Conservation (phyloP, 352 stramenopile genomes). For the Phytophthora sansomeana region DNA sequence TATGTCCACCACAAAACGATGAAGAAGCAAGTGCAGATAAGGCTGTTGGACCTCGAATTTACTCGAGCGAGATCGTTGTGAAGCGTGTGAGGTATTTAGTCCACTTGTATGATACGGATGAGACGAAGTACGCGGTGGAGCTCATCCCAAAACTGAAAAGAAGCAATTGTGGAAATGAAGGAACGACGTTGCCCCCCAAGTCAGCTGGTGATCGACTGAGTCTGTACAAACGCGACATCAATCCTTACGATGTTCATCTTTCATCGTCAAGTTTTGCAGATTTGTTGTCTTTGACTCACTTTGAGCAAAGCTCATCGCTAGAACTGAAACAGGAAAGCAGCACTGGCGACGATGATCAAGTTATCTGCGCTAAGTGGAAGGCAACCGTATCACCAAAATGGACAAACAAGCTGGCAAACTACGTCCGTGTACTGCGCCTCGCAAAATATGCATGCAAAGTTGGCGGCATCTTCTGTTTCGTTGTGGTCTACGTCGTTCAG, state of each 20-base stretch:
- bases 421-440: constrained; percentile 57
- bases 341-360: no score
- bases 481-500: constrained; percentile 57
- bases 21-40: background rate
- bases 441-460: constrained; percentile 53
- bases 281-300: constrained; percentile 41
- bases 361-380: constrained; percentile 16
- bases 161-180: background rate
- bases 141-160: constrained; percentile 21
- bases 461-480: constrained; percentile 44
- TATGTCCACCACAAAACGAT: background rate
- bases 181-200: no score
- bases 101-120: constrained; percentile 41
- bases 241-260: constrained; percentile 56
- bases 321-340: background rate
- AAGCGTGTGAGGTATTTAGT: constrained; percentile 13
- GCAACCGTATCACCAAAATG: constrained; percentile 41
- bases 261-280: constrained; percentile 55
- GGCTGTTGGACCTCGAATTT: constrained; percentile 31
- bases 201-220: constrained; percentile 3
- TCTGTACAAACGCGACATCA: constrained; percentile 56
- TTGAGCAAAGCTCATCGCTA: constrained; percentile 17
- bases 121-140: constrained; percentile 38
- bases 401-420: constrained; percentile 47
- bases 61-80: constrained; percentile 47